Base-by-base conservation (phyloP, 495 filamentous ascomycete species). In the Penicillium chermesinum region DNA sequence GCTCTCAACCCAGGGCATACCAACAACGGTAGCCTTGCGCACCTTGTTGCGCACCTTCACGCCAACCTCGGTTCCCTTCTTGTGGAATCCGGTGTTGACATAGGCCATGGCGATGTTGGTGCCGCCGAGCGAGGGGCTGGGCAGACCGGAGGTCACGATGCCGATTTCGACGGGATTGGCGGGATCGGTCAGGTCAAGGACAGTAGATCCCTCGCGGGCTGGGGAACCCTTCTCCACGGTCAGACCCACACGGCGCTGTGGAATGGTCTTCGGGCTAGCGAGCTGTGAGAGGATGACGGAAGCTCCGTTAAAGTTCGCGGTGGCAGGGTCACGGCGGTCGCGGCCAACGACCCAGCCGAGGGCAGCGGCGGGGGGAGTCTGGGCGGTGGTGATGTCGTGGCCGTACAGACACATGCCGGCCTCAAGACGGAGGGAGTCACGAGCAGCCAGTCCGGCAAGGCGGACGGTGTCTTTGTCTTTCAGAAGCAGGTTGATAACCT, bases 321-420 rank as follows among this genome's bases (percentile, higher is more conserved):
- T 62, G 5, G 66, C 59, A 0, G 65, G 49, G 27, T 74, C 68
- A 50, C 89, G 83, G 35, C 94, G 79, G 39, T 82, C 77, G 66
- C 87, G 86, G 46, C 83, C 82, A 44, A 98, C 79, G 46, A 96
- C 78, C 91, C 91, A 98, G 64, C 79, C 76, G 2, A 98, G 75
- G 2, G 80, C 82, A 3, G 82, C 93, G 67, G 89, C 86, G 16
- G 88, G 88, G 1, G 94, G 93, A 3, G 94, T 95, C 16, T 86
- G 95, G 2, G 74, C 72, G 49, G 95, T 94, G 59, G 94, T 81
- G 37, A 98, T 79, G 69, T 98, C 93, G 64, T 96, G 89, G n/a
- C 93, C 93, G 72, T 97, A 97, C 18, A 97, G 80, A 67, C 89
- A 97, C 91, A 98, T 91, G 41, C 93, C 93, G 0, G 94, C 93